Evolutionary conservation across 1,284 basidiomycete genomes (phyloP), one percentile per base, ranked within the genome.

Genomic region (Trichosporon sp.): DNA sequence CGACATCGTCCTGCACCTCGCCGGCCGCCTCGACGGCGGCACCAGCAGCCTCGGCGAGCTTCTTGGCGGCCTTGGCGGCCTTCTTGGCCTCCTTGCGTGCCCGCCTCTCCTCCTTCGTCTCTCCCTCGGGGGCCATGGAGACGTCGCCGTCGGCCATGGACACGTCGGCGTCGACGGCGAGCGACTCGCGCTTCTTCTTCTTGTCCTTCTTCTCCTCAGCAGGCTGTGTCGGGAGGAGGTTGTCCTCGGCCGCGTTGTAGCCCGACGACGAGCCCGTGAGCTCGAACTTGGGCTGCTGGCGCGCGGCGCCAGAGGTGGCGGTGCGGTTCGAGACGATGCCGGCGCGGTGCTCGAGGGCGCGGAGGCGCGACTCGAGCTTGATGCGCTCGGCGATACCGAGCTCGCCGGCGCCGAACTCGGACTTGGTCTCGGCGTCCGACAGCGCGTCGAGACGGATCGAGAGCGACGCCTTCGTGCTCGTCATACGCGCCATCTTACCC

Each of bases 401-500:
- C 77, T 93, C 89, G 0, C 93, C 90, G 16, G 93, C 91, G 10
- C 87, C 85, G 37, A 90, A 86, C 72, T 92, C 92, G 0, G 93
- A 93, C 85, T 98, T 97, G 79, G 90, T 92, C 74, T 98, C 94
- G 31, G 91, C 88, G 76, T 98, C 96, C 32, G 96, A 92, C 59
- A 99, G 90, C 5, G 96, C 96, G 78, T 99, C 96, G 59, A 98
- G 92, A 84, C 96, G 94, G 79, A 96, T 94, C 4, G 96, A 97
- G 10, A 99, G 89, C 0, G 96, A 93, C 3, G 96, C 91, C 87
- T 98, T 98, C 73, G 96, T 98, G 48, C 96, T 95, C 37, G 98
- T 94, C 96, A 99, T 99, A 78, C 97, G 92, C 12, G 97, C 97
- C 96, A 99, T 98, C 91, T 99, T 99, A 80, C 96, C 97, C 88